Base-by-base conservation (phyloP, 1,284 basidiomycete species). In the Golubevia pallescens region DNA sequence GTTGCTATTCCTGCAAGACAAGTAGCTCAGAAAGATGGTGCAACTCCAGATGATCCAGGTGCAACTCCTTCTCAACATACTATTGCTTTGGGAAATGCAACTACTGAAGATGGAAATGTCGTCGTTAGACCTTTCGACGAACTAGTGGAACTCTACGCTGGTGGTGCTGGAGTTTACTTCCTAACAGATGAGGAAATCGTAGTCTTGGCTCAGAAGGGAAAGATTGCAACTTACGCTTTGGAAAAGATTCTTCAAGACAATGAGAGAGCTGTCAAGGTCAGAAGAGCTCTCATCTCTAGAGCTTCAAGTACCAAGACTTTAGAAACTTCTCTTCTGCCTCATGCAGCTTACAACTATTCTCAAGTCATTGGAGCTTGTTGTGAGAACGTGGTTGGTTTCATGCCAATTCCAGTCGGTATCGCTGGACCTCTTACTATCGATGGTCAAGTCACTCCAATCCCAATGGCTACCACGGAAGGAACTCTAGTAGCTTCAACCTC, bases 401-500 rank as follows among this genome's bases (percentile, higher is more conserved):
- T 98, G 87, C 97, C 97, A 21, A 87, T 99, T 48, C 97, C 97
- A 0, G 90, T 99, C 63, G 97, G 97, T 80, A 93, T 99, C 69
- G 97, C 97, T 3, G 97, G 97, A 4, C 97, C 97, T 1, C 90
- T 99, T 59, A 93, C 90, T 64, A 90, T 99, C 82, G 97, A 99
- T 77, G 94, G 93, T 52, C 88, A 90, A 69, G 86, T 92, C 58
- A 91, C 91, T 78, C 96, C 92, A 60, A 95, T 99, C 73, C 97
- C 97, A 16, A 99, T 99, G 97, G 96, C 97, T 42, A 99, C 97
- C 0, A 96, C 97, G 14, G 97, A 99, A 86, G 97, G 97, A 62
- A 98, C 97, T 0, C 90, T 99, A 60, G 95, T 99, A 65, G 97
- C 97, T 0, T 98, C 95, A 3, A 94, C 96, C 0, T 97, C 95